Conservation (phyloP, 2,329 filamentous ascomycete species). For the Sphaerulina populicola region DNA sequence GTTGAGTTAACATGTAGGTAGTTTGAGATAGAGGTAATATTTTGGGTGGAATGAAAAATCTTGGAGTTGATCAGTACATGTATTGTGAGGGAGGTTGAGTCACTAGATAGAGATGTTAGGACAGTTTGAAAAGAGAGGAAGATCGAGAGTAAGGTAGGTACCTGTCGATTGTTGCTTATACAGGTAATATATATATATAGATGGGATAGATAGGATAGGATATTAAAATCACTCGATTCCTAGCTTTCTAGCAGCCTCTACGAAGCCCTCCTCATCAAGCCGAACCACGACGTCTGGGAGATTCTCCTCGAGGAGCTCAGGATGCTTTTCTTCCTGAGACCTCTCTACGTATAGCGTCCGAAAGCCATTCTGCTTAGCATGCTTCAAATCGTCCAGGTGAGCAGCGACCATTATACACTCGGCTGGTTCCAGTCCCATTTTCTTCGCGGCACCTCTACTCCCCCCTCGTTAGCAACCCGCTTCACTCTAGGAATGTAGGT, state of each 20-base stretch:
- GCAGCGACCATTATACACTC: conserved; percentile 72
- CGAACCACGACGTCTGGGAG: conserved; percentile 60
- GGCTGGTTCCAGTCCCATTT: conserved; percentile 48
- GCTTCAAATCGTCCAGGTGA: conserved; percentile 61
- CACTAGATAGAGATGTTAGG: too few relatives aligned
- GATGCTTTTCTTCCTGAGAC: conserved; percentile 56
- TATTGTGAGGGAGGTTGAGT: too few relatives aligned
- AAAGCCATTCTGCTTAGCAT: conserved; percentile 56
- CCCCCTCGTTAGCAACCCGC: neutral
- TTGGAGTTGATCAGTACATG: too few relatives aligned
- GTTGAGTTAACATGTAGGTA: too few relatives aligned
- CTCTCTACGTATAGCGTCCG: conserved; percentile 68
- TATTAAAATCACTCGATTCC: conserved; percentile 10
- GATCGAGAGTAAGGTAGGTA: too few relatives aligned
- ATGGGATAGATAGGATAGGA: too few relatives aligned
- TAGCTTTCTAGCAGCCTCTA: conserved; percentile 37
- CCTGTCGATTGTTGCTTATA: too few relatives aligned
- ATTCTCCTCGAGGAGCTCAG: conserved; percentile 44
- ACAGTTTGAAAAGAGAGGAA: too few relatives aligned
- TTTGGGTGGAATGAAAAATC: too few relatives aligned
- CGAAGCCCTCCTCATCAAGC: conserved; percentile 44
- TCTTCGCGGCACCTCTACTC: conserved; percentile 49
- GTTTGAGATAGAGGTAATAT: too few relatives aligned
- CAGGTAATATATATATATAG: too few relatives aligned
- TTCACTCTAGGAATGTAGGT: neutral